Evolutionary conservation across 768 basidiomycete genomes (phyloP).

Genomic region (Hygrocybe punicea): DNA sequence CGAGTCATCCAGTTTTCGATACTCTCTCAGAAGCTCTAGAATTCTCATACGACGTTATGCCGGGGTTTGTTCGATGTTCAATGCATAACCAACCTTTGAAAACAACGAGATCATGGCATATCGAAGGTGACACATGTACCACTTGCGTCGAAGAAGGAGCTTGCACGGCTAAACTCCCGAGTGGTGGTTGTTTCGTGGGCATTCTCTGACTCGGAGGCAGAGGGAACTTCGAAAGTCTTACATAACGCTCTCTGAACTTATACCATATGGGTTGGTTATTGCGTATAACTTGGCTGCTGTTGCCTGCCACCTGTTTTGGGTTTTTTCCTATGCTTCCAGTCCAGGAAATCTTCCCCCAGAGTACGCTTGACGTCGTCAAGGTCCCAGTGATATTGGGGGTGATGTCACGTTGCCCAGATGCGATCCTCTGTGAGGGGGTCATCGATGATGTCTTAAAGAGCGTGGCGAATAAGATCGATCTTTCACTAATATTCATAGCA

Average conservation of each 20-base stretch:
- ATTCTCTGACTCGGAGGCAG: slow-evolving; percentile 17
- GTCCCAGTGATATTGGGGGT: slow-evolving; percentile 12
- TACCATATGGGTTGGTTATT: too few relatives aligned
- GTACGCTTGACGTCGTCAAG: background rate
- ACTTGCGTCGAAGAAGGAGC: slow-evolving; percentile 56
- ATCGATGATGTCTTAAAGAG: slow-evolving; percentile 56
- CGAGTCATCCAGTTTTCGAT: slow-evolving; percentile 74
- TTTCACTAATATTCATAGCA: slow-evolving; percentile 58
- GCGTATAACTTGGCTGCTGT: too few relatives aligned
- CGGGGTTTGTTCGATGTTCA: background rate
- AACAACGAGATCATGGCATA: slow-evolving; percentile 69
- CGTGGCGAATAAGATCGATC: slow-evolving; percentile 50
- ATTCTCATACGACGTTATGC: background rate
- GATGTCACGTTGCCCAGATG: slow-evolving; percentile 64
- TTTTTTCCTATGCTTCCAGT: too few relatives aligned
- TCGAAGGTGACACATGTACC: slow-evolving; percentile 69
- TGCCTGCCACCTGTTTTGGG: too few relatives aligned
- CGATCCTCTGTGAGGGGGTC: slow-evolving; percentile 58
- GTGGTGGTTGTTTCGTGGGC: slow-evolving; percentile 44
- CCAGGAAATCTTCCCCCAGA: background rate
- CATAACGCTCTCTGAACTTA: too few relatives aligned
- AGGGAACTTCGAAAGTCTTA: background rate
- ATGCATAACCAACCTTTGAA: slow-evolving; percentile 59
- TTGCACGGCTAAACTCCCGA: slow-evolving; percentile 70
- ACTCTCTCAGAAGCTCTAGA: slow-evolving; percentile 77